Conservation (phyloP, 257 asterid species). For the Capsicum rhomboideum region DNA sequence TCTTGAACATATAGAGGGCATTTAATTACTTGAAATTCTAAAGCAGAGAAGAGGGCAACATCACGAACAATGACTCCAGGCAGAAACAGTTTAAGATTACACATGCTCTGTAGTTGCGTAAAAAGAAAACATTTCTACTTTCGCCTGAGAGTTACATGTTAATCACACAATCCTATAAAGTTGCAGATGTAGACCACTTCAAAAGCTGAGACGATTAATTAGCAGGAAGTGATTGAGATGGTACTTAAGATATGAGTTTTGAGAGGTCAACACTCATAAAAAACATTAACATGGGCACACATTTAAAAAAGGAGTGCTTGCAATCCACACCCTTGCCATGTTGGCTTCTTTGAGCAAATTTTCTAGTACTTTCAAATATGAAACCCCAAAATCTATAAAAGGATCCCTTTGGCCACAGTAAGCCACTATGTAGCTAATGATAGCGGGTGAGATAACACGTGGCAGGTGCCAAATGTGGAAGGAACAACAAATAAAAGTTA, state of each 20-base stretch:
- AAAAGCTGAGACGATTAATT: background rate
- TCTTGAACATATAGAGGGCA: background rate
- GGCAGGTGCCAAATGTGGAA: background rate
- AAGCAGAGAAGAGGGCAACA: background rate
- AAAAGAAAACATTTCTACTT: background rate
- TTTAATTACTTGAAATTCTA: background rate
- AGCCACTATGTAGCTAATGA: background rate
- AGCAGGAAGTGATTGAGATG: background rate
- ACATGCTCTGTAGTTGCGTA: background rate
- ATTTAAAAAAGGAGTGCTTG: background rate
- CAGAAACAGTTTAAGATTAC: background rate
- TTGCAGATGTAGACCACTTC: background rate
- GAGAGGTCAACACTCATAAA: background rate
- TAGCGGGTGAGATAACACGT: background rate
- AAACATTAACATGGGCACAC: background rate
- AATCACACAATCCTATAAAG: background rate
- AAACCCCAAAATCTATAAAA: background rate
- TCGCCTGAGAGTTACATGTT: background rate
- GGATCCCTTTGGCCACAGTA: background rate
- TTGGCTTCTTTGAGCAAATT: background rate
- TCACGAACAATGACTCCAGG: background rate
- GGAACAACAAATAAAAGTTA: background rate
- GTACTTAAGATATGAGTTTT: background rate
- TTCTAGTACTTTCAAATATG: background rate
- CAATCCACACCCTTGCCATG: background rate